Evolutionary conservation across 352 stramenopile species (phyloP).

Genomic region (Phytophthora sansomeana): DNA sequence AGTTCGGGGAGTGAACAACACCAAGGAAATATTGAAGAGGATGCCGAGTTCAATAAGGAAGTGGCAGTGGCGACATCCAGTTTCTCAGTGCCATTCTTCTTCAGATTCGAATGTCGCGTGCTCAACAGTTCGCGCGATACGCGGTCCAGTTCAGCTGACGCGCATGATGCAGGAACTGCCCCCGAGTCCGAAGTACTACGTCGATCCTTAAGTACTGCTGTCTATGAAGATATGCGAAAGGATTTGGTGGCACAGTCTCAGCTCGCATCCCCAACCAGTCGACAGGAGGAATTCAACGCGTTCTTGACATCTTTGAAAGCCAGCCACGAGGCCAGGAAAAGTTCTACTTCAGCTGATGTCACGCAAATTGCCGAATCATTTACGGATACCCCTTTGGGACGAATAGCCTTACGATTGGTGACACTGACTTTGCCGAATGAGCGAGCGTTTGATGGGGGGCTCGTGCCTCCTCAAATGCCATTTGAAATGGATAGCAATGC

Average conservation of each 20-base stretch:
- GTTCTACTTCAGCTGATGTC: slow-evolving; percentile 34
- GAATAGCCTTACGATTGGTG: slow-evolving; percentile 76
- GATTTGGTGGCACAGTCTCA: slow-evolving; percentile 35
- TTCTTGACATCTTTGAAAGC: slow-evolving; percentile 53
- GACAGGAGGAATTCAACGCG: slow-evolving; percentile 44
- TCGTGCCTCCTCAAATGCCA: slow-evolving; percentile 43
- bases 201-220: slow-evolving; percentile 61
- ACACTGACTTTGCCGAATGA: slow-evolving; percentile 85
- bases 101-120: slow-evolving; percentile 83
- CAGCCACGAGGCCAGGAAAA: slow-evolving; percentile 11
- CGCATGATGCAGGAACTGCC: slow-evolving; percentile 7
- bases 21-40: slow-evolving; percentile 60
- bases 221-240: slow-evolving; percentile 53
- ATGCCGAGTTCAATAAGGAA: slow-evolving; percentile 87
- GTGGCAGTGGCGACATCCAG: slow-evolving; percentile 82
- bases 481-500: slow-evolving; percentile 65
- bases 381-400: slow-evolving; percentile 43
- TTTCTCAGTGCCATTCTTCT: slow-evolving; percentile 88
- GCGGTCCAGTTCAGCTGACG: slow-evolving; percentile 31
- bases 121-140: slow-evolving; percentile 44
- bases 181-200: slow-evolving; percentile 32
- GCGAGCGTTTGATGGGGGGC: slow-evolving; percentile 57
- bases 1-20: slow-evolving; percentile 43
- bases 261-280: slow-evolving; percentile 29
- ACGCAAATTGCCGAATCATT: slow-evolving; percentile 68